A percentile compares a stretch with the other conserved stretches of the same genome.
Evolutionary conservation across 1,284 basidiomycete genomes (phyloP).

Genomic region (Rhodotorula sp.): DNA sequence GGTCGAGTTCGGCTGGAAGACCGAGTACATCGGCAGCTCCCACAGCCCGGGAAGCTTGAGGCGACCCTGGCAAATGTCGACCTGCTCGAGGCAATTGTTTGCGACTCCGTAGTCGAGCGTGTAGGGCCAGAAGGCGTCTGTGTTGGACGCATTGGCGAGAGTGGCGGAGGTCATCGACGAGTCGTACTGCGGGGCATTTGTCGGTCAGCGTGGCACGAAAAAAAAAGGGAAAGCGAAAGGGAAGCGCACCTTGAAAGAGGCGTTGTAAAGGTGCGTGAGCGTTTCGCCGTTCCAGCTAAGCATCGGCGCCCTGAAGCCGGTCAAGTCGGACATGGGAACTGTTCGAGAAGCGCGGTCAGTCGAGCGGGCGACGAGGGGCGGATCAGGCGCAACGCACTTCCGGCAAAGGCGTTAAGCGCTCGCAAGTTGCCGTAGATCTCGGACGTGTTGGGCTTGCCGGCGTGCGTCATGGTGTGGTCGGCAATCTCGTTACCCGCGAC

Average conservation of each 20-base stretch:
- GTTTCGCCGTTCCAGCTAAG: slow-evolving; percentile 61
- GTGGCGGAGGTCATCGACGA: slow-evolving; percentile 63
- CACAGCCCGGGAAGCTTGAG: slow-evolving; percentile 73
- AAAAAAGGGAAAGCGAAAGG: too few relatives aligned
- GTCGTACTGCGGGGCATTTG: slow-evolving; percentile 56
- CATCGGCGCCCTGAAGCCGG: slow-evolving; percentile 75
- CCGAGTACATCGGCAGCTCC: slow-evolving; percentile 67
- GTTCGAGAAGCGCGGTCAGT: too few relatives aligned
- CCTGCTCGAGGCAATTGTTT: slow-evolving; percentile 66
- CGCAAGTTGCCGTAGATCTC: slow-evolving; percentile 77
- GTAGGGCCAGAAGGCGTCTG: slow-evolving; percentile 61
- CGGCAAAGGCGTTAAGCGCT: slow-evolving; percentile 71
- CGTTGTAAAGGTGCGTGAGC: slow-evolving; percentile 29
- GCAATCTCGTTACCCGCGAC: slow-evolving; percentile 81
- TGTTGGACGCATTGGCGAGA: slow-evolving; percentile 64
- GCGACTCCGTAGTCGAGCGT: slow-evolving; percentile 58
- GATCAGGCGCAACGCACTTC: slow-evolving; percentile 48
- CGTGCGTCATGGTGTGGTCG: slow-evolving; percentile 78
- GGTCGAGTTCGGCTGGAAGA: background rate
- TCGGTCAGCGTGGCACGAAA: too few relatives aligned
- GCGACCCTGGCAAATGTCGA: slow-evolving; percentile 64
- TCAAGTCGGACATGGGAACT: slow-evolving; percentile 63
- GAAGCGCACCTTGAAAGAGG: slow-evolving; percentile 20
- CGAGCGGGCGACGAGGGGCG: too few relatives aligned
- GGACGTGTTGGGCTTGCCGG: slow-evolving; percentile 59